Conservation (phyloP, 1,139 yeast genomes). For the Debaryomyces nepalensis region DNA sequence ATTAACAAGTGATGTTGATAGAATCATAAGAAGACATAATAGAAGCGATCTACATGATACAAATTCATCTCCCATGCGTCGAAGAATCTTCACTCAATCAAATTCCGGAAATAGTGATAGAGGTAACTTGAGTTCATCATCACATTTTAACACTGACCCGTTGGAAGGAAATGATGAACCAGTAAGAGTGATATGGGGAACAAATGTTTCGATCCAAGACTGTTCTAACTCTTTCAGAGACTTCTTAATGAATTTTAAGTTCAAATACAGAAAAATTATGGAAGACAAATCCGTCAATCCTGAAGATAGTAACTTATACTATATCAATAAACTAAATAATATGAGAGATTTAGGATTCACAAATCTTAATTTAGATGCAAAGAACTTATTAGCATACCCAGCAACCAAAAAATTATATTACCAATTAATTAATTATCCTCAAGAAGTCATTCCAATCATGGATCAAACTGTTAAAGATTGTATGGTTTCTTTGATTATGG, state of each 20-base stretch:
- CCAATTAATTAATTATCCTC: conserved; percentile 90
- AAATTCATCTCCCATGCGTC: conserved; percentile 46
- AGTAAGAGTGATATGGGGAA: conserved; percentile 96
- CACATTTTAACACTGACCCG: conserved; percentile 35
- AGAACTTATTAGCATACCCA: conserved; percentile 75
- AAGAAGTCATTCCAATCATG: conserved; percentile 96
- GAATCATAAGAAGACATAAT: conserved; percentile 46
- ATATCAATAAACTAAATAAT: conserved; percentile 70
- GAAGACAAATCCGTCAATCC: conserved; percentile 45
- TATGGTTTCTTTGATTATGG: conserved; percentile 77
- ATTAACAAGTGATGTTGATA: conserved; percentile 47
- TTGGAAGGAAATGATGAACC: conserved; percentile 58
- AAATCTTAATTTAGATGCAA: conserved; percentile 82
- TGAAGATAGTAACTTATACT: conserved; percentile 74
- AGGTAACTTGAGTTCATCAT: conserved; percentile 21
- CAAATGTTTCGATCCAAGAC: conserved; percentile 91
- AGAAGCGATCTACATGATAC: conserved; percentile 51
- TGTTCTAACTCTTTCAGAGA: conserved; percentile 79
- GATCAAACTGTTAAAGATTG: conserved; percentile 94
- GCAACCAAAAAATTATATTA: conserved; percentile 78
- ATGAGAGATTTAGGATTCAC: conserved; percentile 82
- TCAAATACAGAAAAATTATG: conserved; percentile 67
- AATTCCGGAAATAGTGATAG: conserved; percentile 18
- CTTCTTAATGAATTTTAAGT: conserved; percentile 81
- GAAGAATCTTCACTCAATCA: conserved; percentile 39